Evolutionary conservation across 2,329 filamentous ascomycete species (phyloP).

Genomic region (Pseudogymnoascus sp.): DNA sequence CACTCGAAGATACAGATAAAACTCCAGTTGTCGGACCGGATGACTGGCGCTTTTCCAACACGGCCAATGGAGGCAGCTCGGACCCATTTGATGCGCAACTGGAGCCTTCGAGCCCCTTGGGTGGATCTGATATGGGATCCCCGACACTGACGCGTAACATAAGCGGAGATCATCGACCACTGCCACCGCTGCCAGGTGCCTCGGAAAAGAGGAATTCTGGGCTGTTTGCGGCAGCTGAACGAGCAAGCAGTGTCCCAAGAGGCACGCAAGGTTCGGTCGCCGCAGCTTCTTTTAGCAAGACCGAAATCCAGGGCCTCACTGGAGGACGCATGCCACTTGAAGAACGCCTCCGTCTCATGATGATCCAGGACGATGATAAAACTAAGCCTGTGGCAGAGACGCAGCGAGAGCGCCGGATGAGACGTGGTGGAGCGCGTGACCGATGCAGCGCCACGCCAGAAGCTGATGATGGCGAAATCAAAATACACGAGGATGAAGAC

Average conservation of each 20-base stretch:
- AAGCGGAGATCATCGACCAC: conserved; percentile 71
- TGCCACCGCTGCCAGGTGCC: conserved; percentile 75
- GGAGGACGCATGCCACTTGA: conserved; percentile 74
- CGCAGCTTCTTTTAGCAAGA: conserved; percentile 60
- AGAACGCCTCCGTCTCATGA: conserved; percentile 80
- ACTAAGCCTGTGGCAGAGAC: conserved; percentile 53
- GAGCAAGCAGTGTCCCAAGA: conserved; percentile 57
- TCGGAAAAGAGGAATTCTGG: conserved; percentile 34
- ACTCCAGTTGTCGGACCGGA: conserved; percentile 96
- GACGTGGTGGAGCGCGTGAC: conserved; percentile 49
- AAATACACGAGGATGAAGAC: conserved; percentile 48
- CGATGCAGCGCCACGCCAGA: conserved; percentile 27
- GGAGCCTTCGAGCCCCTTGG: conserved; percentile 50
- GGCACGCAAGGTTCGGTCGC: conserved; percentile 64
- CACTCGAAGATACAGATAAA: conserved; percentile 90
- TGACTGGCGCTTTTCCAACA: conserved; percentile 76
- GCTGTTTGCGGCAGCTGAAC: conserved; percentile 64
- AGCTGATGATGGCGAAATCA: conserved; percentile 22
- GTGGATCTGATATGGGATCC: conserved; percentile 22
- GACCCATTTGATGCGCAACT: conserved; percentile 18
- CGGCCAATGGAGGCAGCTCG: conserved; percentile 26
- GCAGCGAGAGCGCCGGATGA: conserved; percentile 61
- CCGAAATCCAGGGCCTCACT: conserved; percentile 69
- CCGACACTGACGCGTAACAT: conserved; percentile 46
- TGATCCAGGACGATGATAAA: conserved; percentile 61